Conservation (phyloP, 768 basidiomycete species). For the Pisolithus marmoratus region DNA sequence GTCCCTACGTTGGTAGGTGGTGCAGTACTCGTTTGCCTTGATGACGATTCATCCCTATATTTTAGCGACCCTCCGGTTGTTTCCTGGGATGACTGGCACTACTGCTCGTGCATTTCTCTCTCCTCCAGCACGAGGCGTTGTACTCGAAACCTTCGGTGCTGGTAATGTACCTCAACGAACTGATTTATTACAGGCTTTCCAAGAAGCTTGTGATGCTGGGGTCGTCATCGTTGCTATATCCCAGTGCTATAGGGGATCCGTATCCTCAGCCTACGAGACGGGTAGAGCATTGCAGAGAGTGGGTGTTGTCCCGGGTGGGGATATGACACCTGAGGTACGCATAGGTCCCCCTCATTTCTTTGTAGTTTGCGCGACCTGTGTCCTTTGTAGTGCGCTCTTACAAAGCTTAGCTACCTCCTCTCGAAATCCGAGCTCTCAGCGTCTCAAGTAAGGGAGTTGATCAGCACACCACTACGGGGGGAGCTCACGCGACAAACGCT, state of each 20-base stretch:
- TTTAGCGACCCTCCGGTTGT: constrained; percentile 74
- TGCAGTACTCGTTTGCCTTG: not conserved
- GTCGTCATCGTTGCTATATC: constrained; percentile 89
- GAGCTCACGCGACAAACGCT: constrained; percentile 65
- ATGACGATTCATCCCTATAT: constrained; percentile 13
- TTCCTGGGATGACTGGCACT: constrained; percentile 76
- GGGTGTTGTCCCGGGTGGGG: constrained; percentile 81
- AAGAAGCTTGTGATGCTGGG: constrained; percentile 76
- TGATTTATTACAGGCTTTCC: constrained; percentile 71
- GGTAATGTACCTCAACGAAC: constrained; percentile 85
- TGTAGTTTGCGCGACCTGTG: no score
- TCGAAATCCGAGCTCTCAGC: constrained; percentile 75
- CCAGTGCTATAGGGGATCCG: constrained; percentile 83
- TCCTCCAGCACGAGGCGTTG: constrained; percentile 72
- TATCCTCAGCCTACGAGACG: constrained; percentile 79
- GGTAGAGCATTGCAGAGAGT: constrained; percentile 60
- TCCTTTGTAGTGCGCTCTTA: constrained; percentile 66
- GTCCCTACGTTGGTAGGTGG: constrained; percentile 68
- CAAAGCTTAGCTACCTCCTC: constrained; percentile 86
- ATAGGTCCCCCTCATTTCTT: not conserved
- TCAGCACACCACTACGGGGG: constrained; percentile 77
- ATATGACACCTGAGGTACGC: constrained; percentile 93
- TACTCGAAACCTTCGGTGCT: constrained; percentile 88
- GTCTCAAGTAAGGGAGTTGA: constrained; percentile 65
- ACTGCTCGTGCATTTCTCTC: constrained; percentile 73